phyloP scores from a whole-genome alignment of 345 rosid genomes.

The Eucalyptus polyanthemos region DNA sequence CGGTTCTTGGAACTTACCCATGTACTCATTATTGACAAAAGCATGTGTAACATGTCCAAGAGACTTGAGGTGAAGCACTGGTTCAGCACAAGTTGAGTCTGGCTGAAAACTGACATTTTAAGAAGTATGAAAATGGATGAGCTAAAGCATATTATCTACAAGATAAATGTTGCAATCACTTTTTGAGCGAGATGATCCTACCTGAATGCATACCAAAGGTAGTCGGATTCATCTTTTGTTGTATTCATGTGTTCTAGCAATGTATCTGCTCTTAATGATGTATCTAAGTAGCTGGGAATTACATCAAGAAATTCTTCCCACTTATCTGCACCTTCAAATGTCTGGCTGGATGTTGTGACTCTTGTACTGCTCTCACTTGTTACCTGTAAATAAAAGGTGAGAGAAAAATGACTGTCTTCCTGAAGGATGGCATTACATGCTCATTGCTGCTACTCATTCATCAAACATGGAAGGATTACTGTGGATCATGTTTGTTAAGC shows the following conservation, averaged over 20 bases:
- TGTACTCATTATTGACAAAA: slow-evolving; percentile 34
- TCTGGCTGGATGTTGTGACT: slow-evolving; percentile 10
- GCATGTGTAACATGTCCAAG: slow-evolving; percentile 62
- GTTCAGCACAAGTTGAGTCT: slow-evolving; percentile 34
- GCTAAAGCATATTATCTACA: background rate
- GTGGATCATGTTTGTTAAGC: background rate
- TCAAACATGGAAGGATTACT: background rate
- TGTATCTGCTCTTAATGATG: slow-evolving; percentile 22
- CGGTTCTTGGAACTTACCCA: slow-evolving; percentile 16
- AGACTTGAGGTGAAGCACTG: slow-evolving; percentile 49
- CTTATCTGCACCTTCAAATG: background rate
- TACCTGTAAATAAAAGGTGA: slow-evolving; percentile 20
- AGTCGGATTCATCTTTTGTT: slow-evolving; percentile 72
- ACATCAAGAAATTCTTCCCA: slow-evolving; percentile 59
- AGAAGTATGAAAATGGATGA: background rate
- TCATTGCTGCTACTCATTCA: background rate
- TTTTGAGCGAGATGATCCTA: background rate
- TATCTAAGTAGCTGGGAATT: slow-evolving; percentile 34
- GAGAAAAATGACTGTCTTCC: background rate
- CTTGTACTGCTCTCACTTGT: slow-evolving; percentile 25
- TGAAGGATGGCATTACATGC: background rate
- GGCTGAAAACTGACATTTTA: slow-evolving; percentile 28
- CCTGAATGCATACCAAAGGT: slow-evolving; percentile 88
- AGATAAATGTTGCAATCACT: background rate
- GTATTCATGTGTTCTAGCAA: slow-evolving; percentile 62